Evolutionary conservation across 257 asterid genomes (phyloP).

Genomic region (Osmanthus fragrans): DNA sequence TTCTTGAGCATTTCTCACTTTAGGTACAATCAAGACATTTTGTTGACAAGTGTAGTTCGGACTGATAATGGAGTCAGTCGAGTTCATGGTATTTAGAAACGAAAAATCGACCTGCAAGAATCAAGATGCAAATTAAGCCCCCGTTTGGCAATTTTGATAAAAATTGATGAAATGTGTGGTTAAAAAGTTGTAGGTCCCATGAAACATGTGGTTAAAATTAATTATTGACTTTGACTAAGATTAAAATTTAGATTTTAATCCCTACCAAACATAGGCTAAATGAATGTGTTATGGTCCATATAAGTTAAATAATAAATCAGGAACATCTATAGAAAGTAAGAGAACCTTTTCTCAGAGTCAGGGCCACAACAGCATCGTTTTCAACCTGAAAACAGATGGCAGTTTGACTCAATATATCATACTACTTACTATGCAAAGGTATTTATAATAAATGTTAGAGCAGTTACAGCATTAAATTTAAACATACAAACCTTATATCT

Average conservation of each 20-base stretch:
- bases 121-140: not conserved
- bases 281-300: not conserved
- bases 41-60: not conserved
- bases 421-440: not conserved
- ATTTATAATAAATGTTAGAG: not conserved
- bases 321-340: not conserved
- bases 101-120: conserved; percentile 1
- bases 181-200: no score
- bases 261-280: not conserved
- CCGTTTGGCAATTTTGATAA: no score
- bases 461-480: not conserved
- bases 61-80: not conserved
- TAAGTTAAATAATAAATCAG: not conserved
- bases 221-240: no score
- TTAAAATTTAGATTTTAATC: no score
- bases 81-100: conserved; percentile 14
- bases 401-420: conserved; percentile 6
- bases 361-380: conserved; percentile 81
- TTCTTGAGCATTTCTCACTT: not conserved
- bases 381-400: conserved; percentile 62
- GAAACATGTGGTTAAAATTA: no score
- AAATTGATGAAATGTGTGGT: no score
- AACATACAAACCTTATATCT: not conserved
- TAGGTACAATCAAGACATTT: not conserved
- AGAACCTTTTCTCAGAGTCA: conserved; percentile 90